Evolutionary conservation across 148 eudicot genomes (phyloP).

Genomic region (Salicornia ramosissima): DNA sequence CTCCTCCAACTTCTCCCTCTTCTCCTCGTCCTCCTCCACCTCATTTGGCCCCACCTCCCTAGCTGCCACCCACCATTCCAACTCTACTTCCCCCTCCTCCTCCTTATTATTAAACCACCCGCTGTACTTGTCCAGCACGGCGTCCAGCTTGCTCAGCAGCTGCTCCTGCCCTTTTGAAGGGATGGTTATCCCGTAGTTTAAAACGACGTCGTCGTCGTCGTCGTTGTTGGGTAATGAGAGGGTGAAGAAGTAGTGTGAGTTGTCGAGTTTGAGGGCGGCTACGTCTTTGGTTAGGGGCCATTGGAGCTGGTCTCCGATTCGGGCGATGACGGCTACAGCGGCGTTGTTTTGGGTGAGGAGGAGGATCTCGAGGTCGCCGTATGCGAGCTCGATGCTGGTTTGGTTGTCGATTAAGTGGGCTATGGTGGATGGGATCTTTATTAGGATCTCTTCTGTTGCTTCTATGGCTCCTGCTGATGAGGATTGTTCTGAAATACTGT

Average conservation of each 20-base stretch:
- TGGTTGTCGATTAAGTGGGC: constrained; percentile 63
- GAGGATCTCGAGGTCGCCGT: constrained; percentile 51
- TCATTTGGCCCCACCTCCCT: constrained; percentile 49
- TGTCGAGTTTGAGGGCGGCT: constrained; percentile 67
- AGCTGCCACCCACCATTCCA: constrained; percentile 41
- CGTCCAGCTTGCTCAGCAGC: constrained; percentile 39
- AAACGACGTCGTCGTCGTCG: constrained; percentile 17
- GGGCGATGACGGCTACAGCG: constrained; percentile 58
- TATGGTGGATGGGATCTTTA: constrained; percentile 46
- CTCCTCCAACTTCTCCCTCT: constrained; percentile 44
- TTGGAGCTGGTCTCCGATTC: constrained; percentile 61
- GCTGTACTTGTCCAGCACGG: constrained; percentile 47
- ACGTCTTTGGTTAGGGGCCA: constrained; percentile 86
- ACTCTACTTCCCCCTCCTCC: constrained; percentile 30
- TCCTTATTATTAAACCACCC: constrained; percentile 51
- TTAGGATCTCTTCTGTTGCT: constrained; percentile 50
- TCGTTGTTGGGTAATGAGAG: too few species aligned
- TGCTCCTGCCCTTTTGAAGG: constrained; percentile 56
- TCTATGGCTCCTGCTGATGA: constrained; percentile 10
- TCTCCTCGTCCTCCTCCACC: constrained; percentile 31
- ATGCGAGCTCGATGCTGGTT: constrained; percentile 64
- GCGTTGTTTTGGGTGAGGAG: constrained; percentile 53
- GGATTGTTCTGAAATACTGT: neutral
- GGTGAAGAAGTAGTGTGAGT: constrained; percentile 69
- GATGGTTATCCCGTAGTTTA: constrained; percentile 74